Evolutionary conservation across 768 basidiomycete species (phyloP), one percentile per base, ranked within the genome.

Genomic region (Clavaria fumosa): DNA sequence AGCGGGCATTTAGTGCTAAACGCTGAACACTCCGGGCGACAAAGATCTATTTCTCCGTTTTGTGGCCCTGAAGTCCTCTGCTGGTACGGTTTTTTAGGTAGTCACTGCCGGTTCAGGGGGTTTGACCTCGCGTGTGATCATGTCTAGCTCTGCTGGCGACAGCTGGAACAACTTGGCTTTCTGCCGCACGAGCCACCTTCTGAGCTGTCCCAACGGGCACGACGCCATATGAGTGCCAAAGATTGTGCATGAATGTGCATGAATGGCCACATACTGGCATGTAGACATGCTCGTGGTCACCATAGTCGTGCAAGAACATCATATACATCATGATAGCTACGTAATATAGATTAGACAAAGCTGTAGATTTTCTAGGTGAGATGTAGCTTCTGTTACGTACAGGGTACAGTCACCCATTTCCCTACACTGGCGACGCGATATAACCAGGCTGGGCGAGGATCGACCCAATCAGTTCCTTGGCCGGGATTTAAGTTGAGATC

Each of bases 201-300:
- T 64, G 22, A 67, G 53, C 75, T 79, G 40, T 26, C 26, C 26
- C 9, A 9, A 14, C 14, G 9, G 14, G 39, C 40, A 14, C 21
- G 26, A 24, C 30, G 10, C 19, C 12, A 35, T 38, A 17, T 36
- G 12, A n/a, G 5, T 9, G 20, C 5, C 32, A 4, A 5, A 14
- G 20, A 3, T 22, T 28, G 24, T 14, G 33, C 33, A 35, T 34
- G 38, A 31, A 34, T 36, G n/a, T n/a, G 18, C 19, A 35, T 12
- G 10, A 14, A 34, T 22, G 34, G 11, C 2, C 32, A 62, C 72
- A 51, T 44, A 78, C 77, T 17, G 74, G 71, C 53, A 65, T 67
- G 53, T 78, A 81, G 19, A 78, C 72, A 51, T 81, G 77, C 17
- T 81, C 78, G 33, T 62, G 59, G n/a, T 76, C 71, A 3, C 78